Conservation (phyloP, 2,329 filamentous ascomycete genomes). For the Lanzia echinophila region DNA sequence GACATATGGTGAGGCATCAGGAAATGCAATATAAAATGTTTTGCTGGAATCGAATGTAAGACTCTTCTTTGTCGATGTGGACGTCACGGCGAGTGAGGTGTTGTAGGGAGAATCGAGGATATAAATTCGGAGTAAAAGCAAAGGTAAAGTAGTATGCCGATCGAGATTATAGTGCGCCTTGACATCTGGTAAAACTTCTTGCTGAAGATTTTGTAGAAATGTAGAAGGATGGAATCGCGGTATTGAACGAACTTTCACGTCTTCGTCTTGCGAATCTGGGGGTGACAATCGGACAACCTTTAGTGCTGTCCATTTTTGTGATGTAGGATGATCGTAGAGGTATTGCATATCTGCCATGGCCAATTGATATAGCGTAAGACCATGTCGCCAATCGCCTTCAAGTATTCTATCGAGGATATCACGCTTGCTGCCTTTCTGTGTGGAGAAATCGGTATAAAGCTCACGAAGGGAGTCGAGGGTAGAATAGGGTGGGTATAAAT, state of each 20-base stretch:
- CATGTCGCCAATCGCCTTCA: constrained; percentile 63
- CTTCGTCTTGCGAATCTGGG: constrained; percentile 24
- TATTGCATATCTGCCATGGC: constrained; percentile 64
- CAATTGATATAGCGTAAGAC: constrained; percentile 58
- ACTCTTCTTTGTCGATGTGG: constrained; percentile 11
- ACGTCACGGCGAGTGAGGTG: constrained; percentile 43
- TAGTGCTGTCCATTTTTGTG: constrained; percentile 58
- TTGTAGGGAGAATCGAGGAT: constrained; percentile 78
- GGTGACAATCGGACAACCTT: constrained; percentile 46
- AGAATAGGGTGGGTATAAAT: constrained; percentile 61
- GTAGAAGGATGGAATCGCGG: constrained; percentile 75
- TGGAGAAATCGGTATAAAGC: constrained; percentile 54
- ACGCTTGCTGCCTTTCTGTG: constrained; percentile 52
- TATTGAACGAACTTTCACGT: constrained; percentile 39
- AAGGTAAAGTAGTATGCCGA: constrained; percentile 59
- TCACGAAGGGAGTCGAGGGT: constrained; percentile 61
- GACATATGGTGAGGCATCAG: constrained; percentile 69
- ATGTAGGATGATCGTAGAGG: constrained; percentile 57
- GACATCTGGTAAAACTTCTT: constrained; percentile 67
- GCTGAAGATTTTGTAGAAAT: constrained; percentile 70
- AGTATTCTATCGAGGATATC: constrained; percentile 58
- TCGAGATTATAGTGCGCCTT: constrained; percentile 81
- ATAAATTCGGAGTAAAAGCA: constrained; percentile 72
- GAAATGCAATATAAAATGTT: constrained; percentile 75
- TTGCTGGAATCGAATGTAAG: constrained; percentile 53